Percentiles rank a stretch among this genome's conserved stretches.
Conservation (phyloP, 2,329 filamentous ascomycete species). For the Fusarium odoratissimum region DNA sequence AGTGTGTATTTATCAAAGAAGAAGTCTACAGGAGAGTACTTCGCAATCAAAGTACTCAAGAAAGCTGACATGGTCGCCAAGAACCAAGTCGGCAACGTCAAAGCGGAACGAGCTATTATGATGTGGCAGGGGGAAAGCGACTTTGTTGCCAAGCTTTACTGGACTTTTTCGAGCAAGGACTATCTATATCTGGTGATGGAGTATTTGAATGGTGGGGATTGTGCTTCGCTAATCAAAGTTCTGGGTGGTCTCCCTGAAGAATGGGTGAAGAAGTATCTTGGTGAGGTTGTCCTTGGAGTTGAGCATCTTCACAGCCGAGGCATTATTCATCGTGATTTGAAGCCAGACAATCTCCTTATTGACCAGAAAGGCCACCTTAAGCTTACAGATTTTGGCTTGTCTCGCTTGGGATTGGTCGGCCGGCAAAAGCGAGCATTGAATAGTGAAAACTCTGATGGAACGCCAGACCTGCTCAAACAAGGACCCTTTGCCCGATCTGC, state of each 20-base stretch:
- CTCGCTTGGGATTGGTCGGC: slow-evolving; percentile 95
- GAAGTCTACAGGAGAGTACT: slow-evolving; percentile 98
- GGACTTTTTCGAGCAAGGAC: slow-evolving; percentile 99
- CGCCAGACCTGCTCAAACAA: slow-evolving; percentile 90
- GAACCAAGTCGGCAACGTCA: slow-evolving; percentile 99
- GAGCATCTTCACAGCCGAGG: slow-evolving; percentile 94
- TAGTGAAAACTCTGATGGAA: slow-evolving; percentile 80
- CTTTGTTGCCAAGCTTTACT: slow-evolving; percentile 98
- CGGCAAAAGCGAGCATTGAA: slow-evolving; percentile 94
- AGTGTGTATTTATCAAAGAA: slow-evolving; percentile 99
- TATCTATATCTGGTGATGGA: slow-evolving; percentile 99
- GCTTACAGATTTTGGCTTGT: slow-evolving; percentile 96
- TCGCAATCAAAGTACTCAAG: slow-evolving; percentile 97
- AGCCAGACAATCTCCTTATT: slow-evolving; percentile 96
- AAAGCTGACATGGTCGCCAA: slow-evolving; percentile 99
- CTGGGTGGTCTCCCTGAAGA: slow-evolving; percentile 93
- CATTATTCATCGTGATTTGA: slow-evolving; percentile 96
- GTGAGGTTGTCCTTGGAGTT: slow-evolving; percentile 95
- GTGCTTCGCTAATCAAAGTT: slow-evolving; percentile 94
- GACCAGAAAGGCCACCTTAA: slow-evolving; percentile 97
- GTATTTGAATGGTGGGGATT: slow-evolving; percentile 97
- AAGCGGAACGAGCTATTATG: slow-evolving; percentile 98
- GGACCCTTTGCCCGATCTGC: slow-evolving; percentile 88
- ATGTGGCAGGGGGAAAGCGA: slow-evolving; percentile 99
- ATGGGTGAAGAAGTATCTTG: slow-evolving; percentile 98